phyloP scores from a whole-genome alignment of 768 basidiomycete genomes.

The Dictyophora rubrovolvata region DNA sequence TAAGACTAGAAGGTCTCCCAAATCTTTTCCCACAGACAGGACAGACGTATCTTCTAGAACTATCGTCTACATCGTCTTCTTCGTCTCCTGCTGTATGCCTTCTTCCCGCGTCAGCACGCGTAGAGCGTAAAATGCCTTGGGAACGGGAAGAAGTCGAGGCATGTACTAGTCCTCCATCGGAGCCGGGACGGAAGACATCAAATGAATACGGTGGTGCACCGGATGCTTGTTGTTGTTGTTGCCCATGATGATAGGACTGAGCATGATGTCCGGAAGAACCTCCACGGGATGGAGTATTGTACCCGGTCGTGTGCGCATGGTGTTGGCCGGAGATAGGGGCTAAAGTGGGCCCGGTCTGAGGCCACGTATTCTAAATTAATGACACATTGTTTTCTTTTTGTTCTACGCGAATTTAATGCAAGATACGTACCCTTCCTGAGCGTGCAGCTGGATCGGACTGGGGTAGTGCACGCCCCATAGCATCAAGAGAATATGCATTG shows the following conservation, averaged over 20 bases:
- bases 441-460: neutral
- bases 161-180: neutral
- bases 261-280: neutral
- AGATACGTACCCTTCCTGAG: neutral
- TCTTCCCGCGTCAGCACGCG: conserved; percentile 3
- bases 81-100: conserved; percentile 2
- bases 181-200: conserved; percentile 3
- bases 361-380: neutral
- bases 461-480: neutral
- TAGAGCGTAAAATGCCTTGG: conserved; percentile 2
- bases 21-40: conserved; percentile 51
- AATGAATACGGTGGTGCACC: conserved; percentile 1
- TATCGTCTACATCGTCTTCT: conserved; percentile 5
- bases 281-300: neutral
- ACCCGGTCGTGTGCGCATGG: neutral
- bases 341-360: conserved; percentile 1
- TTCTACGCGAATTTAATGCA: neutral
- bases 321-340: neutral
- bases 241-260: neutral
- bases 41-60: conserved; percentile 21
- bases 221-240: neutral
- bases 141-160: conserved; percentile 3
- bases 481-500: neutral
- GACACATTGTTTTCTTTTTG: neutral
- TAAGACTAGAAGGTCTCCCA: conserved; percentile 57